A percentile compares a stretch with the other conserved stretches of the same genome.
phyloP scores from a whole-genome alignment of 306 rosid genomes.

The Cicer arietinum region DNA sequence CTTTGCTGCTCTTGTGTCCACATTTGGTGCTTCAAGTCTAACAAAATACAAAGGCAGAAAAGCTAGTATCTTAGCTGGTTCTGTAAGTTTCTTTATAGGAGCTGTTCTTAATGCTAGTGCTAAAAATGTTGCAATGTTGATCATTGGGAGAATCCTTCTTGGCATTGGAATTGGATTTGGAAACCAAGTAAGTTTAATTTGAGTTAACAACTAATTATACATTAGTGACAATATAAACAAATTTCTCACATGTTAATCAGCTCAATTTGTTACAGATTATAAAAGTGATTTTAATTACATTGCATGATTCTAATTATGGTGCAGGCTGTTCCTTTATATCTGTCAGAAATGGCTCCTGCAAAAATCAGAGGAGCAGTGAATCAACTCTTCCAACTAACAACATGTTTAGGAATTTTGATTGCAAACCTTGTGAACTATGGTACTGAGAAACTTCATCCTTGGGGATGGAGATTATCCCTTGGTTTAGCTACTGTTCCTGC shows the following conservation, averaged over 20 bases:
- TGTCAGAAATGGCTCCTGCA: slow-evolving; percentile 92
- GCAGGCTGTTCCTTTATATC: slow-evolving; percentile 94
- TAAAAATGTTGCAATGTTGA: slow-evolving; percentile 64
- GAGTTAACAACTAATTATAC: neutral
- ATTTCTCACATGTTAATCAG: neutral
- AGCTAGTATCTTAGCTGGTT: slow-evolving; percentile 71
- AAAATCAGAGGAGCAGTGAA: slow-evolving; percentile 72
- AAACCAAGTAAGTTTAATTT: slow-evolving; percentile 64
- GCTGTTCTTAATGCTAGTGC: slow-evolving; percentile 73
- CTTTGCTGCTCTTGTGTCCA: slow-evolving; percentile 76
- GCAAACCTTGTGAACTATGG: slow-evolving; percentile 76
- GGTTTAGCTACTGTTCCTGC: slow-evolving; percentile 89
- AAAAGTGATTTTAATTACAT: neutral
- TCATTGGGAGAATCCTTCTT: slow-evolving; percentile 69
- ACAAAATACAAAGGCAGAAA: slow-evolving; percentile 43
- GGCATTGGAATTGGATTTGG: slow-evolving; percentile 84
- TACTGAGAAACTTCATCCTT: slow-evolving; percentile 66
- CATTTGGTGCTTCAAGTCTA: slow-evolving; percentile 68
- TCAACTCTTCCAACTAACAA: slow-evolving; percentile 76
- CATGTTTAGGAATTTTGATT: slow-evolving; percentile 56
- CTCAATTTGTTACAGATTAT: neutral
- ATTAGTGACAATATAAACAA: neutral
- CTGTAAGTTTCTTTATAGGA: slow-evolving; percentile 74
- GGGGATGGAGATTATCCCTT: slow-evolving; percentile 80
- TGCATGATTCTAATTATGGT: neutral